Base-by-base conservation (phyloP, 306 rosid species). In the Mucuna pruriens region DNA sequence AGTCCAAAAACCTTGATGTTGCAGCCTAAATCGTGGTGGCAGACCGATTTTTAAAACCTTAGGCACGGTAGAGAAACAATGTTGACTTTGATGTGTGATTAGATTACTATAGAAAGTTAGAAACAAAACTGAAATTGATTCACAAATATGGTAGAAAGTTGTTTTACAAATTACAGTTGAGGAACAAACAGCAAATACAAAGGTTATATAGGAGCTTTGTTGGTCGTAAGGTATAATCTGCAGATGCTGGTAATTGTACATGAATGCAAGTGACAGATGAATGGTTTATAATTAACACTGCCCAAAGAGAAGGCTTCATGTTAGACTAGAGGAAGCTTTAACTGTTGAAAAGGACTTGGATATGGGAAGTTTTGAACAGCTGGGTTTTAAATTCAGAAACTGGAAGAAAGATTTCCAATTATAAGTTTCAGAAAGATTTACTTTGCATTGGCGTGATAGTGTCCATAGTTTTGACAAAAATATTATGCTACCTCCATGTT, bases 71-170 rank as follows among this genome's bases (percentile, higher is more conserved):
- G 46, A 68, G 40, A 70, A 45, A 61, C 15, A 80, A 48, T 61
- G 65, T 16, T 80, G 66, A 51, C 52, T 40, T 49, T 67, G 25
- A n/a, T 36, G 66, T 60, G 76, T 71, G 78, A 71, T 60, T 42
- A 29, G 78, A 71, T 60, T 42, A 29, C 11, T 25, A 11, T 79
- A 7, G 40, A 15, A 36, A 64, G 48, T 46, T 46, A 3, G 52
- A 0, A 51, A 51, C 5, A 6, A 78, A 49, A 48, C 17, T 11
- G 40, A 51, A 13, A 20, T 49, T 51, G 38, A 16, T 31, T 38
- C 57, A 1, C 31, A 49, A 42, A 9, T 39, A 23, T 51, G 16
- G 61, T 17, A 46, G 19, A 40, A 9, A 80, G 33, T 49, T 66
- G 54, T 16, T 74, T 51, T 73, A 49, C 15, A 65, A 51, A 51